phyloP scores from a whole-genome alignment of 805 yeast species.

The Pichia exigua region DNA sequence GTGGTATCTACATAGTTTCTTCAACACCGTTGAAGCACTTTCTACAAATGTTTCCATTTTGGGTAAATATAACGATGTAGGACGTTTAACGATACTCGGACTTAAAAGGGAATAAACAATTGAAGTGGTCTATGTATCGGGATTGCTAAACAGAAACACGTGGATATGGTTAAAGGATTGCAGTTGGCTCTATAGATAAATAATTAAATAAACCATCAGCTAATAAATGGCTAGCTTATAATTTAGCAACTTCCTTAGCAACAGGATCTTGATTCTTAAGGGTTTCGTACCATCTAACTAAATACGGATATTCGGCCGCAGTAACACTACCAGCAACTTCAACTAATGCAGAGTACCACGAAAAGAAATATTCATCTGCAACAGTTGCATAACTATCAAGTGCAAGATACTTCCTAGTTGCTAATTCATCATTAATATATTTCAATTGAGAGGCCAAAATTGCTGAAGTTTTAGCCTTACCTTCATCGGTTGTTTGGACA shows the following conservation, averaged over 20 bases:
- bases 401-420: constrained; percentile 1
- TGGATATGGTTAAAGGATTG: too few species aligned
- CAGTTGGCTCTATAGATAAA: too few species aligned
- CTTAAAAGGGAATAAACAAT: too few species aligned
- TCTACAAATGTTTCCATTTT: too few species aligned
- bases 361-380: constrained; percentile 8
- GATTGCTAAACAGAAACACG: too few species aligned
- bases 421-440: constrained; percentile 5
- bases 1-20: too few species aligned
- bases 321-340: constrained; percentile 1
- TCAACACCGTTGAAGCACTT: too few species aligned
- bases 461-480: background rate
- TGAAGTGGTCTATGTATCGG: too few species aligned
- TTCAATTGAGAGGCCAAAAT: background rate
- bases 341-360: background rate
- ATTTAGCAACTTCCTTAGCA: background rate
- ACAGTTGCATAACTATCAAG: constrained; percentile 2
- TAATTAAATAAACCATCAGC: too few species aligned
- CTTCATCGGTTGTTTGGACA: constrained; percentile 6
- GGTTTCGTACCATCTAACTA: background rate
- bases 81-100: too few species aligned
- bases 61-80: too few species aligned
- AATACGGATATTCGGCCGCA: background rate
- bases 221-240: background rate
- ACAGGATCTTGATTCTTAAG: background rate